Evolutionary conservation across 2,329 filamentous ascomycete genomes (phyloP).

Genomic region (Mollisiaceae sp.): DNA sequence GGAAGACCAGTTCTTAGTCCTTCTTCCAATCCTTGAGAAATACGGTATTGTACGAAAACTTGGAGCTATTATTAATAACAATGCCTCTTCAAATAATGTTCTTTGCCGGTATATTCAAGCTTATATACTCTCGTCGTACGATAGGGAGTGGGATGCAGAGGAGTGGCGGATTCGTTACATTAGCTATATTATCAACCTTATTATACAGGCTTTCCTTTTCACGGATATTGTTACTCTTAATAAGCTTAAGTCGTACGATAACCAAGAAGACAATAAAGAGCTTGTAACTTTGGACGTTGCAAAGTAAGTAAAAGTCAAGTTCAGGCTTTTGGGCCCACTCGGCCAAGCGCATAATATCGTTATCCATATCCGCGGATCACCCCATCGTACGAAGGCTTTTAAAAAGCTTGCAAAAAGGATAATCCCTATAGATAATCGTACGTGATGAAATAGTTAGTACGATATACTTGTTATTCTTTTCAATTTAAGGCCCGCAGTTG

Average conservation of each 20-base stretch:
- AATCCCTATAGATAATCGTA: constrained; percentile 14
- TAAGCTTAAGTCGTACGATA: constrained; percentile 15
- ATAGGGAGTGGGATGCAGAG: background rate
- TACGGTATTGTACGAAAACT: constrained; percentile 12
- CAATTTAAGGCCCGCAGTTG: background rate
- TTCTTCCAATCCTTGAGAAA: constrained; percentile 12
- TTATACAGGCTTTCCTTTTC: constrained; percentile 19
- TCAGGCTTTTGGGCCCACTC: constrained; percentile 6
- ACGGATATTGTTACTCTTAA: background rate
- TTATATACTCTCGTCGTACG: background rate
- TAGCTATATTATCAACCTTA: constrained; percentile 20
- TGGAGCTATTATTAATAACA: constrained; percentile 12
- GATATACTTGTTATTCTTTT: constrained; percentile 8
- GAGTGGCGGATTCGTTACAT: constrained; percentile 6
- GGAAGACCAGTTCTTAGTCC: constrained; percentile 9
- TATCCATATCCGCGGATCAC: constrained; percentile 8
- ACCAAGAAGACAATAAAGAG: background rate
- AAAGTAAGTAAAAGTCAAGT: too few species aligned
- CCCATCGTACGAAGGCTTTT: background rate
- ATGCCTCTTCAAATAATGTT: constrained; percentile 15
- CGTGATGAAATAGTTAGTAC: constrained; percentile 9
- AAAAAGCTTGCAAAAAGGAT: constrained; percentile 6
- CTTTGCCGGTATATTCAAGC: background rate
- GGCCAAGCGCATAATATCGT: constrained; percentile 12
- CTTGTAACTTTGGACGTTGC: background rate